A percentile compares a stretch with the other conserved stretches of the same genome.
phyloP scores from a whole-genome alignment of 1,284 basidiomycete species.

The Pyrrhoderma lamaoense region DNA sequence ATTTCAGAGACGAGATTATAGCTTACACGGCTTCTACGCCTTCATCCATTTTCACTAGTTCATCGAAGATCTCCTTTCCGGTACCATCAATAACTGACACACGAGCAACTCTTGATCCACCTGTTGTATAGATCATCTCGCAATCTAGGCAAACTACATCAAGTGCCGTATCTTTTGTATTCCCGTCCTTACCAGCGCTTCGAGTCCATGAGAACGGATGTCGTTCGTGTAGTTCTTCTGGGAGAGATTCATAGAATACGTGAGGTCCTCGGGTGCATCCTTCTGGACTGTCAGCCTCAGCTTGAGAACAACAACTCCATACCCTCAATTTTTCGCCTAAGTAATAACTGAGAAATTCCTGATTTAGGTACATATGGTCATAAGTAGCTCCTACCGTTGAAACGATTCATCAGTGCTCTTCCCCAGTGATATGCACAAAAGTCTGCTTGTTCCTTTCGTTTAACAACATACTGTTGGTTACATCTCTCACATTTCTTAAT shows the following conservation, averaged over 20 bases:
- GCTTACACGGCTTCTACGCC: conserved; percentile 73
- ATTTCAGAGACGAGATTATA: conserved; percentile 1
- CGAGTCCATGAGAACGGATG: conserved; percentile 60
- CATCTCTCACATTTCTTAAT: conserved; percentile 75
- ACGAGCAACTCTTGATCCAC: conserved; percentile 80
- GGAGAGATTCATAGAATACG: conserved; percentile 71
- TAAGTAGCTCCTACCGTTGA: conserved; percentile 46
- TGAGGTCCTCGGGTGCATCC: conserved; percentile 66
- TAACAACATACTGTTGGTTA: conserved; percentile 58
- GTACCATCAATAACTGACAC: conserved; percentile 78
- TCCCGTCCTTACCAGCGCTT: conserved; percentile 23
- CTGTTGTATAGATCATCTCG: conserved; percentile 90
- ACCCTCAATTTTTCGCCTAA: conserved; percentile 59
- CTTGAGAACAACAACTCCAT: conserved; percentile 62
- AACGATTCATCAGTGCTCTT: conserved; percentile 46
- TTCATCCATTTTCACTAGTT: conserved; percentile 73
- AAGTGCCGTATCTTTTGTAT: conserved; percentile 36
- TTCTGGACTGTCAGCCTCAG: conserved; percentile 40
- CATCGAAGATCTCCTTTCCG: conserved; percentile 72
- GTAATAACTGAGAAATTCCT: no score
- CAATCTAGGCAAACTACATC: conserved; percentile 83
- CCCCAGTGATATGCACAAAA: conserved; percentile 85
- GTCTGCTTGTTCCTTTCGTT: conserved; percentile 45
- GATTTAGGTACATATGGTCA: no score
- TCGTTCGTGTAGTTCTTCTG: conserved; percentile 64